phyloP scores from a whole-genome alignment of 768 basidiomycete species.

The Lenzites betulinus region DNA sequence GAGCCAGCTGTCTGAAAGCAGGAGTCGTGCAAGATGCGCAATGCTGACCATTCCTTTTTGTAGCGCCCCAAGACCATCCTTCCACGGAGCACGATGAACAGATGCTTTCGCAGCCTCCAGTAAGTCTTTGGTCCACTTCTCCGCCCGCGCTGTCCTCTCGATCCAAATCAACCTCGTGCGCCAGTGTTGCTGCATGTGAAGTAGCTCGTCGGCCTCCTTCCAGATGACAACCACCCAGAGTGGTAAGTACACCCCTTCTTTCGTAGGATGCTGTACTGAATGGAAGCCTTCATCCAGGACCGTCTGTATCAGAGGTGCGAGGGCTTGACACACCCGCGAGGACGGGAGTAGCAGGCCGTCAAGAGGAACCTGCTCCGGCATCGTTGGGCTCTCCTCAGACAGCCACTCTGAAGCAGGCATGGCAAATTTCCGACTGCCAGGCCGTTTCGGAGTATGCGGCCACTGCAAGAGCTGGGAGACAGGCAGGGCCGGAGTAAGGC shows the following conservation, averaged over 20 bases:
- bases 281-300: not conserved
- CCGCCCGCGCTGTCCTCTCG: not conserved
- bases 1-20: not conserved
- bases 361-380: not conserved
- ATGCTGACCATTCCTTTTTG: not conserved
- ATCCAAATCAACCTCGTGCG: not conserved
- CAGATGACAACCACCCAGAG: slow-evolving; percentile 1
- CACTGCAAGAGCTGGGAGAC: not conserved
- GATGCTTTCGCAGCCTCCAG: no score
- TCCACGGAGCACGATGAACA: not conserved
- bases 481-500: not conserved
- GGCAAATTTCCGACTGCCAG: not conserved
- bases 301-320: not conserved
- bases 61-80: not conserved
- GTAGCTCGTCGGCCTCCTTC: not conserved
- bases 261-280: not conserved
- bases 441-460: not conserved
- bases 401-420: not conserved
- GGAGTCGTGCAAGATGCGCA: not conserved
- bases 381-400: not conserved
- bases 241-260: not conserved
- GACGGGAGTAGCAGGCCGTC: not conserved
- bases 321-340: not conserved
- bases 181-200: not conserved
- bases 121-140: not conserved